Conservation (phyloP, 1,139 yeast genomes). For the Wickerhamiella infanticola region DNA sequence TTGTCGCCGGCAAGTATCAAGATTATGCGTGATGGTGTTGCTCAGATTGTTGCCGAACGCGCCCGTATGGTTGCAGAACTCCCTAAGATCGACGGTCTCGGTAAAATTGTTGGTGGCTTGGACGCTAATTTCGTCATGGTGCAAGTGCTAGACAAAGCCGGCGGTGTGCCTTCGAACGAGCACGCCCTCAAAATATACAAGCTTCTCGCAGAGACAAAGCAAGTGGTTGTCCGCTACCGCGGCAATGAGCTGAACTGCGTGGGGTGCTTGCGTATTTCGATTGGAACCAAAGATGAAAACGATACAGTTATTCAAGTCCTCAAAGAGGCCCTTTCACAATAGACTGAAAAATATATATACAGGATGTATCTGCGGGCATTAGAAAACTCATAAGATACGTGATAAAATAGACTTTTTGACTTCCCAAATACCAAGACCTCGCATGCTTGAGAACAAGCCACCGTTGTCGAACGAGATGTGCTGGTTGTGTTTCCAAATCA, state of each 20-base stretch:
- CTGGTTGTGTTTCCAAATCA: constrained; percentile 8
- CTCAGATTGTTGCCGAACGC: constrained; percentile 41
- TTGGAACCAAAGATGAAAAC: constrained; percentile 75
- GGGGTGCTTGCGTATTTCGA: constrained; percentile 74
- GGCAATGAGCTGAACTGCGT: constrained; percentile 79
- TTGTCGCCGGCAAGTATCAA: constrained; percentile 41
- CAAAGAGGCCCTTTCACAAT: constrained; percentile 21
- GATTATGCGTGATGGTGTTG: constrained; percentile 42
- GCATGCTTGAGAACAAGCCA: constrained; percentile 2
- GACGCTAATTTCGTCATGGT: constrained; percentile 76
- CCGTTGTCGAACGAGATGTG: constrained; percentile 6
- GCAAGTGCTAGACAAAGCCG: constrained; percentile 42
- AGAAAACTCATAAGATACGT: neutral
- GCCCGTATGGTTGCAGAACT: constrained; percentile 36
- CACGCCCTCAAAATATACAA: constrained; percentile 53
- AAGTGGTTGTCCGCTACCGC: constrained; percentile 78
- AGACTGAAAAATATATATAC: too few species aligned
- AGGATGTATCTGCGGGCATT: neutral
- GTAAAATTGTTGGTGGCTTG: constrained; percentile 66
- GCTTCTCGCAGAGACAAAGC: constrained; percentile 50
- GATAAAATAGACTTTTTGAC: neutral
- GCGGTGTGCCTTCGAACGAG: constrained; percentile 52
- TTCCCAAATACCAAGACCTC: constrained; percentile 12
- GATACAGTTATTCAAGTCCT: constrained; percentile 38
- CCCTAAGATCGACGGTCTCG: constrained; percentile 43